Conservation (phyloP, 495 filamentous ascomycete species). For the Aspergillus ostianus region DNA sequence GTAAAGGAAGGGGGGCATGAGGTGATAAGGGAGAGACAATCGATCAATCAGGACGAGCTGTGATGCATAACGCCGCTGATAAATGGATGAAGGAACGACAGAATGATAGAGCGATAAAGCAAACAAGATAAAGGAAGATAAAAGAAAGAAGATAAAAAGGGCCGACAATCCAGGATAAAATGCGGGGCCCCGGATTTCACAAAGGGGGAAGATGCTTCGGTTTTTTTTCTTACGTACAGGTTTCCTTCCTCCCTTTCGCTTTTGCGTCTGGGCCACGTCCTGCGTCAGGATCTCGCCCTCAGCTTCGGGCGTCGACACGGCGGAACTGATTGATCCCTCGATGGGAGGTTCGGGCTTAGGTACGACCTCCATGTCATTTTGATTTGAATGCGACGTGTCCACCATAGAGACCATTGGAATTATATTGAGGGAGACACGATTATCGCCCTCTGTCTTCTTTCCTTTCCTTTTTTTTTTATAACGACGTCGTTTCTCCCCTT, state of each 20-base stretch:
- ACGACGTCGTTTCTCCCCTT: constrained; percentile 3
- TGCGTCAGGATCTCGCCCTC: constrained; percentile 57
- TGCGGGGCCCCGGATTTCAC: constrained; percentile 35
- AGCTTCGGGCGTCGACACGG: constrained; percentile 54
- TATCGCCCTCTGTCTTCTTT: constrained; percentile 2
- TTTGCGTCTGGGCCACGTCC: constrained; percentile 64
- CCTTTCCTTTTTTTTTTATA: constrained; percentile 10
- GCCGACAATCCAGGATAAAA: constrained; percentile 18
- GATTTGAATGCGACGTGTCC: constrained; percentile 37
- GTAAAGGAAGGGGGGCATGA: background rate
- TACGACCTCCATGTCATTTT: constrained; percentile 41
- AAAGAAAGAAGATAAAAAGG: constrained; percentile 12
- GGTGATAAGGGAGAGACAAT: background rate
- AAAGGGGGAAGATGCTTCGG: background rate
- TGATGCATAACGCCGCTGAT: background rate
- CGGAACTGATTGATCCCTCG: constrained; percentile 50
- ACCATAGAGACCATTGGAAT: constrained; percentile 49
- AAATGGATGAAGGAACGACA: too few species aligned
- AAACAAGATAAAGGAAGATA: constrained; percentile 9
- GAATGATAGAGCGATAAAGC: background rate
- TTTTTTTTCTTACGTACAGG: constrained; percentile 64
- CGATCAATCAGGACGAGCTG: background rate
- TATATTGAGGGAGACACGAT: constrained; percentile 3
- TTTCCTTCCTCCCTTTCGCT: constrained; percentile 95
- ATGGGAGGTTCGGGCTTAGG: constrained; percentile 47